Conservation (phyloP, 208 protist species). For the Trypanosoma boissoni region DNA sequence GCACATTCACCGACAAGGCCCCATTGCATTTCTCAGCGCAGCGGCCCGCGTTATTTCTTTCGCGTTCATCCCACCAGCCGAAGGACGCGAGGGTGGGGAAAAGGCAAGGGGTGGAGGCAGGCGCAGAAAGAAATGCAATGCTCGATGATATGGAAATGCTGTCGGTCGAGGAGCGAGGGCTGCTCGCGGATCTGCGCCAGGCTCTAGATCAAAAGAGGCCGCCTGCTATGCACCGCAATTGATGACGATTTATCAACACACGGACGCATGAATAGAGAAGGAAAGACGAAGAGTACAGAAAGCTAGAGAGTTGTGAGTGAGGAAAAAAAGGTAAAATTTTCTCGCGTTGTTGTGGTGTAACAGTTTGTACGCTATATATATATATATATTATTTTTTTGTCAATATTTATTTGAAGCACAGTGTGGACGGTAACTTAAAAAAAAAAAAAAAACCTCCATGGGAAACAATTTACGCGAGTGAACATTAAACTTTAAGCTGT, state of each 20-base stretch:
- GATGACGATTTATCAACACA: neutral
- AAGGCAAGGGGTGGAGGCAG: neutral
- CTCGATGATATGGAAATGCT: constrained; percentile 15
- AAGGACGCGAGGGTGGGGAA: neutral
- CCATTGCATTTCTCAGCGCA: neutral
- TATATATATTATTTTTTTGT: no score
- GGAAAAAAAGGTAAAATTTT: no score
- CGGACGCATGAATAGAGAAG: neutral
- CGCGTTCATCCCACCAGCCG: neutral
- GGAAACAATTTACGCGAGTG: neutral
- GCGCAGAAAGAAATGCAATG: neutral
- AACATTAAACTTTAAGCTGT: neutral
- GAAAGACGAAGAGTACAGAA: no score
- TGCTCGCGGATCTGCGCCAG: constrained; percentile 11
- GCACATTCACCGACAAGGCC: constrained; percentile 2
- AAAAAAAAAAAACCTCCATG: no score
- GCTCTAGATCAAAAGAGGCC: constrained; percentile 2
- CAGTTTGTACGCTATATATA: no score
- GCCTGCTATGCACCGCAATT: neutral
- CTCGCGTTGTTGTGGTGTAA: no score
- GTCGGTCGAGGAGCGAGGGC: constrained; percentile 7
- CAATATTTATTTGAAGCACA: no score
- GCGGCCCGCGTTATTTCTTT: neutral
- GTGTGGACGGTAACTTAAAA: no score
- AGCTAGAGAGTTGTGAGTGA: no score